Base-by-base conservation (phyloP, 805 yeast genomes). In the Saccharomyces cerevisiae region DNA sequence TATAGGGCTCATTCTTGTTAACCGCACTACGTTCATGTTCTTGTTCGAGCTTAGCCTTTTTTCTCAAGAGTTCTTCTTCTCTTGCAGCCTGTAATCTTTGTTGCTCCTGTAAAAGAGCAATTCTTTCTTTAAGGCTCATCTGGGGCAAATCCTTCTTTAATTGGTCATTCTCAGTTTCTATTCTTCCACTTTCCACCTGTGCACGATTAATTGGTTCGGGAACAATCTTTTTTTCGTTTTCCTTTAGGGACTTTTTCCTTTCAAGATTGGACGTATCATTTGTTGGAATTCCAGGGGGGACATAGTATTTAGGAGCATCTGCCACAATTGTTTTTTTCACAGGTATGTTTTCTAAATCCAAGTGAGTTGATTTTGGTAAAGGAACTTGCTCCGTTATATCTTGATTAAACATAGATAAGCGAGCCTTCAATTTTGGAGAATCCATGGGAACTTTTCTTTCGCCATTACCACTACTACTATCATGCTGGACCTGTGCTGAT, bases 111-210 rank as follows among this genome's bases (percentile, higher is more conserved):
- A 92, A 75, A 63, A 88, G 63, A 4, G 89, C 89, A 66, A 92
- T 89, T 59, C 98, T 79, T 61, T 94, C 97, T 66, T 86, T 86
- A 62, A 92, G 74, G 54, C 95, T 85, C 74, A 90, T 71, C 60
- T 87, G 83, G 8, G 96, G 96, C 32, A 78, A 80, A 31, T 78
- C 85, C 29, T 76, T 80, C 24, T 36, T 36, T 21, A 36, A 36
- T 55, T 79, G 81, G 54, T 76, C 73, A 27, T 64, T 60, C 4
- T 63, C 71, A 22, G 46, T 24, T 10, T 64, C 69, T 8, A 65
- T 64, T 1, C 62, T 54, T 0, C 61, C 30, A 17, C 50, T 49
- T 32, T 65, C 69, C 8, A 66, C 62, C 9, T 50, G 58, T 11
- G 55, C 51, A 21, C 54, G 57, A 50, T 57, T 53, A 50, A 62